Base-by-base conservation (phyloP, 2,329 filamentous ascomycete species). In the Fusarium fracticaudum region DNA sequence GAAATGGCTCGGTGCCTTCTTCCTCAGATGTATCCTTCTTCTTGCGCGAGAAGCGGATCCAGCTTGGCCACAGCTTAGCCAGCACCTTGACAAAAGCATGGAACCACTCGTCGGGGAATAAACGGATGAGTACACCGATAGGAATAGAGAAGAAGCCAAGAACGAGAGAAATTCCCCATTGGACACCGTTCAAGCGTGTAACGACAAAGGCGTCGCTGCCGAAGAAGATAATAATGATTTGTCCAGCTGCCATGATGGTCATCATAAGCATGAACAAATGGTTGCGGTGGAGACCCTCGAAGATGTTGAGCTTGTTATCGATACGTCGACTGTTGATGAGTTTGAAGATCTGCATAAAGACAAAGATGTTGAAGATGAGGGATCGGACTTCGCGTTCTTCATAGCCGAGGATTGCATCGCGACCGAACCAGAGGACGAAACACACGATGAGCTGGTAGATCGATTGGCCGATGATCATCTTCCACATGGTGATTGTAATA, bases 231-330 rank as follows among this genome's bases (percentile, higher is more conserved):
- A 76, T 76, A 47, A 76, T 75, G 26, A 76, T n/a, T 20, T 76
- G 74, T 8, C 74, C 74, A 8, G 47, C 71, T 1, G 68, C 65
- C 71, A 85, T 71, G 44, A 85, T 79, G 50, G 79, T 77, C 51
- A 84, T 77, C 55, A 71, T 79, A 9, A 75, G 71, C 64, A 77
- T 67, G 31, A 76, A 74, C 13, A 75, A 50, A 7, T 60, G 53
- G 35, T 76, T 75, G 11, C 62, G 64, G 38, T 75, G 44, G 1
- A 76, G 90, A 63, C 93, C 93, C 82, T 97, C 94, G 61, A 97
- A 94, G 67, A 97, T 92, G 81, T 97, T 97, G 84, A 96, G 92
- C 65, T 90, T 90, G 84, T 97, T 97, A 82, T 97, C 95, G 20
- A 98, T 72, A 1, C 89, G 88, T 40, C 90, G 86, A 79, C 88